phyloP scores from a whole-genome alignment of 2,329 filamentous ascomycete genomes.

The Epichloe brachyelytri region DNA sequence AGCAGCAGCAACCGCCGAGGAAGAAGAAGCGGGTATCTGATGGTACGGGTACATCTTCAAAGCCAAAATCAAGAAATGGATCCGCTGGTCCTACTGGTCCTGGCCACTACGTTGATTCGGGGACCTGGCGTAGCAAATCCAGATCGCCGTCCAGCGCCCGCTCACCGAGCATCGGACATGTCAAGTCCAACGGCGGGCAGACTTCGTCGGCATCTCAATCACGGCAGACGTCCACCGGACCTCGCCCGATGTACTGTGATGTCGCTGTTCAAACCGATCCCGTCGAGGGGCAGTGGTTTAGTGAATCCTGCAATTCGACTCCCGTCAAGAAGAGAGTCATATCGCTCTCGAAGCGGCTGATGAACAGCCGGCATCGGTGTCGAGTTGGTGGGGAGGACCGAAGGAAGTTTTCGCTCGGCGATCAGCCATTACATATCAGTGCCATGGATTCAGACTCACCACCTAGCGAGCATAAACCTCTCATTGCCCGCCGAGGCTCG shows the following conservation, averaged over 20 bases:
- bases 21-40: conserved; percentile 54
- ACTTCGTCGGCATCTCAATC: conserved; percentile 18
- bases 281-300: conserved; percentile 41
- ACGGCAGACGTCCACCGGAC: conserved; percentile 25
- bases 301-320: conserved; percentile 20
- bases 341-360: conserved; percentile 38
- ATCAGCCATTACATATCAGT: conserved; percentile 16
- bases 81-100: conserved; percentile 21
- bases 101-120: conserved; percentile 37
- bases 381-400: conserved; percentile 27
- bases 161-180: conserved; percentile 23
- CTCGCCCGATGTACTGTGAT: conserved; percentile 35
- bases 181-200: conserved; percentile 15
- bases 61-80: conserved; percentile 27
- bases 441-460: conserved; percentile 30
- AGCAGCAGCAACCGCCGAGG: conserved; percentile 40
- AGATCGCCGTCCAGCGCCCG: conserved; percentile 33
- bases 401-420: conserved; percentile 14
- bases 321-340: conserved; percentile 36
- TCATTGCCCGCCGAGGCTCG: conserved; percentile 8
- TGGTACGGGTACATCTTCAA: conserved; percentile 27
- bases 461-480: conserved; percentile 17
- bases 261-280: conserved; percentile 41
- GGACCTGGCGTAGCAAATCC: conserved; percentile 40
- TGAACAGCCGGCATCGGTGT: conserved; percentile 34